Base-by-base conservation (phyloP, 2,329 filamentous ascomycete genomes). In the Lasiodiplodia citricola region DNA sequence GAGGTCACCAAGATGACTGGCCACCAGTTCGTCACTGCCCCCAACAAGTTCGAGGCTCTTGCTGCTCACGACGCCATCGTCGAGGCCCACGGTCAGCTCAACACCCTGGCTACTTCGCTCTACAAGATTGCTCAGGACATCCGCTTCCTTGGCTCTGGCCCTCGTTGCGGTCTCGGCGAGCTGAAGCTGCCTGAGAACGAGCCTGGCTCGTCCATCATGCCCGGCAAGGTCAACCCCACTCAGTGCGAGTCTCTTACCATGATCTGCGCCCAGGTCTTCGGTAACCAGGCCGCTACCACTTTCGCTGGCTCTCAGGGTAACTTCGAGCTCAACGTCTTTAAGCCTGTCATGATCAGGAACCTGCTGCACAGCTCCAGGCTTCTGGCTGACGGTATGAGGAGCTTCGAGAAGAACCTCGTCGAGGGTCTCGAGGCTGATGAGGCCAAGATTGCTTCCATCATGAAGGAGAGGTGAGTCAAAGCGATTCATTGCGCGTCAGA, bases 61-160 rank as follows among this genome's bases (percentile, higher is more conserved):
- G 96, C 96, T 69, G 93, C 96, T 63, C 96, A 99, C 83, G 96
- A 99, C 78, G 93, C 95, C 72, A 90, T 98, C 74, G 94, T 98
- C 69, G 94, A 98, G 84, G 95, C 95, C 64, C 93, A 93, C 73
- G 96, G 96, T 70, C 90, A 92, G 73, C 89, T 99, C 77, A 98
- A 98, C 87, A 97, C 94, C 35, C 88, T 98, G 70, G 94, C 96
- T 57, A 85, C 87, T 70, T 97, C 94, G 66, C 90, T 99, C 66
- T 96, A 92, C 88, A 98, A 99, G 88, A 97, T 99, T 76, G 96
- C 95, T 13, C 94, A 99, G 85, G 96, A 98, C 80, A 93, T 99
- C 79, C 92, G 96, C 77, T 98, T 97, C 85, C 92, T 98, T 65
- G 96, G 96, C 75, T 97, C 93, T 74, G 96, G 96, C 18, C 96